These are phyloP conservation scores for Trichoderma breve DNA, from an alignment of 2,329 filamentous ascomycete genomes.

Conservation along the genomic window DNA sequence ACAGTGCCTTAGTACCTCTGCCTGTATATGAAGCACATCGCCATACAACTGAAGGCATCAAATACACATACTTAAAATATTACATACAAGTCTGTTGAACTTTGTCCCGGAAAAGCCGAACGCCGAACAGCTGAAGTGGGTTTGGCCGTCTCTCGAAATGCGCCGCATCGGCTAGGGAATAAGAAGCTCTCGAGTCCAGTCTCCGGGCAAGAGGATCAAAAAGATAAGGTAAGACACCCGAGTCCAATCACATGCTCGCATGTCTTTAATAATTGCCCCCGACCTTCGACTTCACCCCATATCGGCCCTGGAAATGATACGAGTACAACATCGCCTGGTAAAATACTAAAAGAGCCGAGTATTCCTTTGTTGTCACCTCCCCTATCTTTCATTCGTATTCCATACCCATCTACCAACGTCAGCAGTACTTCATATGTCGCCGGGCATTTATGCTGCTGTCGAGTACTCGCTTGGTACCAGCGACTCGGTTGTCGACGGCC, in stretches of 20 bases:
- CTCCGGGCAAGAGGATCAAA: conserved; percentile 12
- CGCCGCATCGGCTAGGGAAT: not conserved
- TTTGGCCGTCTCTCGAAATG: not conserved
- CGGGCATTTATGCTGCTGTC: not conserved
- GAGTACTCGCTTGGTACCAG: not conserved
- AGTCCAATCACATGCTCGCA: not conserved
- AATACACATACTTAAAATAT: not conserved
- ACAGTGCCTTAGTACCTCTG: not conserved
- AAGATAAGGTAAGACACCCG: not conserved
- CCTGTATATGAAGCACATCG: too few relatives aligned
- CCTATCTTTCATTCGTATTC: not conserved
- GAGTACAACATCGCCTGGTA: not conserved
- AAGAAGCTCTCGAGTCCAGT: not conserved
- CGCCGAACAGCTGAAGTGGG: not conserved
- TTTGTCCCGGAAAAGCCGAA: not conserved
- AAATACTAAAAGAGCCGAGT: not conserved
- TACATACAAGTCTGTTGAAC: not conserved
- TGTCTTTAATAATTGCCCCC: not conserved
- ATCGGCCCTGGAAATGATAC: not conserved
- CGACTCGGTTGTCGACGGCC: not conserved
- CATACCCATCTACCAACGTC: not conserved
- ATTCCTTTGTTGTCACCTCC: not conserved
- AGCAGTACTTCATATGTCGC: not conserved
- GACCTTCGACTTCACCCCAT: not conserved
- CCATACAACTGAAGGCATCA: not conserved